Base-by-base conservation (phyloP, 2,329 filamentous ascomycete genomes). In the Didymosphaeria variabile region DNA sequence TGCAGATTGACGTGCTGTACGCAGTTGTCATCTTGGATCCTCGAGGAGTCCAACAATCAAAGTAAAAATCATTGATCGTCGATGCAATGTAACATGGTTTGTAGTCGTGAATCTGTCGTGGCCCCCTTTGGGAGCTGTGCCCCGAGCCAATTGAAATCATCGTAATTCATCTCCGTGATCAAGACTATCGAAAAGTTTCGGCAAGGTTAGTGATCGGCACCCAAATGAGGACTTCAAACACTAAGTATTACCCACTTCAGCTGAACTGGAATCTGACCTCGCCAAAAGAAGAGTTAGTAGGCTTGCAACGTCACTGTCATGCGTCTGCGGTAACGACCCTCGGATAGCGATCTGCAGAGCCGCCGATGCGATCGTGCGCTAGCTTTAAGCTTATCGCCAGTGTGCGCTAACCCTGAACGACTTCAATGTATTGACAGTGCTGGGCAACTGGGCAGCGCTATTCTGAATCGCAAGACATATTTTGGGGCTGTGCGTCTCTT, bases 241-340 rank as follows among this genome's bases (percentile, higher is more conserved):
- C 23, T 10, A 17, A 6, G 15, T 5, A 49, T 31, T 29, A 31
- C 23, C 23, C 46, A 49, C 12, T 9, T 29, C 13, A 31, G 46
- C 23, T 49, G 26, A 31, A 49, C 23, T n/a, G 29, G 17, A 31
- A 32, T 8, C 32, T 31, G 23, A 10, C 23, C 29, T 49, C 13
- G 19, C 23, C 46, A 23, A 31, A 31, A 31, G 17, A 12, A 17
- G 13, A 9, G 15, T n/a, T n/a, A 29, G 23, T 6, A 49, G 46
- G 17, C 29, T 49, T 49, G 46, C 13, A 49, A 31, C 23, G 46
- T 49, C 46, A 49, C 46, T 49, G 12, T 19, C 46, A 6, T 32
- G 46, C 46, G 29, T 49, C 23, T 8, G 23, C 46, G 46, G 46
- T 4, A 31, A n/a, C 15, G 26, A 6, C 26, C 12, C 3, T 31